Base-by-base conservation (phyloP, 768 basidiomycete species). In the Hemileccinum impolitum region DNA sequence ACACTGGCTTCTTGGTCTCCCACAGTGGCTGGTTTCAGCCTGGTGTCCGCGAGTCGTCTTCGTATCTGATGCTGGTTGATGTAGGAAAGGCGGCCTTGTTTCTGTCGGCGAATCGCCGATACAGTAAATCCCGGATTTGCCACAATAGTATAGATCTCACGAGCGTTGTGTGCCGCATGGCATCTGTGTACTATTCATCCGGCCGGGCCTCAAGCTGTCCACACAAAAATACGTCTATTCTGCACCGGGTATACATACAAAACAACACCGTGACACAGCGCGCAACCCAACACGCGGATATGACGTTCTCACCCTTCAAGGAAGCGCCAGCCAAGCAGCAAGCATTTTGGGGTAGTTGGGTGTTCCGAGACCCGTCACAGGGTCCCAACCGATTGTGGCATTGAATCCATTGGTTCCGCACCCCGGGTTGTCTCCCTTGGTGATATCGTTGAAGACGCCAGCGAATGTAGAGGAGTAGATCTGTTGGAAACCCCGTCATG, bases 331-430 rank as follows among this genome's bases (percentile, higher is more conserved):
- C 72, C 72, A 75, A 48, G 66, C 70, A 48, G 67, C 64, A 32
- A 76, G 60, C 47, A 86, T 63, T 49, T 72, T 74, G 40, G 70
- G 57, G 61, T 82, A 85, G 56, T 83, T 75, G 23, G 64, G 68
- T 7, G 68, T 69, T 13, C 70, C 68, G 1, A 66, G 51, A n/a
- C 70, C 70, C 1, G 68, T 69, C 42, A 71, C 68, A n/a, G 68
- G 68, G 39, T 66, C 63, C 60, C 61, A 67, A 1, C 64, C 63
- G 4, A 26, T 14, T 1, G 57, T 53, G 7, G 64, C 59, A 14
- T 48, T 57, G 51, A 51, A 67, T 12, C 68, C 65, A 1, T 39
- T 37, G 3, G 67, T 65, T 18, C 60, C 57, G 5, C 67, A 67
- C 8, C 65, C 63, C 0, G 65, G 62, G 32, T 66, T 63, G 43